Percentiles rank a stretch among this genome's conserved stretches.
phyloP scores from a whole-genome alignment of 352 stramenopile genomes.

The Thalassiosira hispida region DNA sequence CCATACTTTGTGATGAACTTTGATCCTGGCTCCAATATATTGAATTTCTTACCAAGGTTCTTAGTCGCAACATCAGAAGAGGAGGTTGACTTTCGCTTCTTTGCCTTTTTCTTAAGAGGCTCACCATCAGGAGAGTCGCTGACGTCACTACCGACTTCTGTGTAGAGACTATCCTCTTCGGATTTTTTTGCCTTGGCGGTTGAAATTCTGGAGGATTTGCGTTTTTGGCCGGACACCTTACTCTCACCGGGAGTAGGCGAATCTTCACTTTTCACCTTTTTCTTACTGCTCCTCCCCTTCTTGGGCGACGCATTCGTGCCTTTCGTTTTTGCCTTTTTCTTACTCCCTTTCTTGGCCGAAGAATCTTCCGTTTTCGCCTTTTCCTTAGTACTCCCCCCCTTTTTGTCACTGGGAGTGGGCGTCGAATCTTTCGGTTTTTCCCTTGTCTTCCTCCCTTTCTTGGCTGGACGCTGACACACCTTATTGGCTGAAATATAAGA shows the following conservation, averaged over 20 bases:
- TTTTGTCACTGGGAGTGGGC: no score
- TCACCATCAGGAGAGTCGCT: no score
- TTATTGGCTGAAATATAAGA: background rate
- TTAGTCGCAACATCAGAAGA: background rate
- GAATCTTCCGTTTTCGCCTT: background rate
- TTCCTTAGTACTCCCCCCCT: background rate
- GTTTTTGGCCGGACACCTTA: no score
- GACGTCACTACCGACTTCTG: background rate
- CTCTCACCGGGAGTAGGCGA: background rate
- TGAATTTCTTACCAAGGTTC: slow-evolving; percentile 12
- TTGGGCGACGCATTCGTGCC: background rate
- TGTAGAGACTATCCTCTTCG: background rate
- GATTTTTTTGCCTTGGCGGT: background rate
- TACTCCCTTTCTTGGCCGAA: background rate
- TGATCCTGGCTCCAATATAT: slow-evolving; percentile 50
- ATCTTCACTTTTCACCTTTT: background rate
- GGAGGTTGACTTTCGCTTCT: background rate
- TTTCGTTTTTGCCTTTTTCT: background rate
- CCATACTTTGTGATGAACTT: slow-evolving; percentile 70
- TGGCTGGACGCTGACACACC: no score
- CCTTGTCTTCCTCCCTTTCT: background rate
- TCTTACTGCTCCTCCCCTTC: background rate
- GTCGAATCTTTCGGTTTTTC: background rate
- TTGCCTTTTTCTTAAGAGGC: background rate
- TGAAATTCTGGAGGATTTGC: no score